Evolutionary conservation across 2,329 filamentous ascomycete species (phyloP).

Genomic region (Aspergillus proliferans): DNA sequence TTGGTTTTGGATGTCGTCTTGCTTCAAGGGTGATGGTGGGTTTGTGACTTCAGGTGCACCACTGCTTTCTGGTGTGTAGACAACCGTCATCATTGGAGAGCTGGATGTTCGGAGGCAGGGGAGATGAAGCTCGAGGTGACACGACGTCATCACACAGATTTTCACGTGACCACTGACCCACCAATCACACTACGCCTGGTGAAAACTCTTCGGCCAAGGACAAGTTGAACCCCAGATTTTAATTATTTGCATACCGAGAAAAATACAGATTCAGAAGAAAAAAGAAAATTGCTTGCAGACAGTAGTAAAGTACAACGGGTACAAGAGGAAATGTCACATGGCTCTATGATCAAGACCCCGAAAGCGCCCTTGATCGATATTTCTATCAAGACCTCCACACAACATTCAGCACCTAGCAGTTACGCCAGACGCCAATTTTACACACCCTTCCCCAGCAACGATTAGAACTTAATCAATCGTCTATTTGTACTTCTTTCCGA

Average conservation of each 20-base stretch:
- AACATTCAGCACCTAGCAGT: conserved; percentile 22
- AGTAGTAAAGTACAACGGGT: conserved; percentile 44
- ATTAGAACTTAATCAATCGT: conserved; percentile 16
- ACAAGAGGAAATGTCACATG: conserved; percentile 37
- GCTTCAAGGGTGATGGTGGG: not conserved
- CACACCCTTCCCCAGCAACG: conserved; percentile 23
- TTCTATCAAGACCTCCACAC: conserved; percentile 31
- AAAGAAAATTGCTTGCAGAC: conserved; percentile 38
- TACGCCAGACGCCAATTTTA: conserved; percentile 17
- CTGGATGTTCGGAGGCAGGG: not conserved
- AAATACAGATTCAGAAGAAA: conserved; percentile 27
- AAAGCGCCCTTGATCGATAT: conserved; percentile 39
- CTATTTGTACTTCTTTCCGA: conserved; percentile 87
- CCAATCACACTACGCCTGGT: not conserved
- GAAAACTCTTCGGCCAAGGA: not conserved
- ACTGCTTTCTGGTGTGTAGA: not conserved
- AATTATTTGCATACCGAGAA: conserved; percentile 9
- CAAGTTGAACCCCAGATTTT: conserved; percentile 2
- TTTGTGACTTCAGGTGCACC: not conserved
- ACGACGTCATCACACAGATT: not conserved
- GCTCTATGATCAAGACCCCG: conserved; percentile 36
- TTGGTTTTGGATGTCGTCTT: not conserved
- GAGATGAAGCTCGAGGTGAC: not conserved
- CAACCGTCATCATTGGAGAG: not conserved
- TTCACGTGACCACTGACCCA: not conserved